Conservation (phyloP, 495 filamentous ascomycete genomes). For the Daldinia caldariorum region DNA sequence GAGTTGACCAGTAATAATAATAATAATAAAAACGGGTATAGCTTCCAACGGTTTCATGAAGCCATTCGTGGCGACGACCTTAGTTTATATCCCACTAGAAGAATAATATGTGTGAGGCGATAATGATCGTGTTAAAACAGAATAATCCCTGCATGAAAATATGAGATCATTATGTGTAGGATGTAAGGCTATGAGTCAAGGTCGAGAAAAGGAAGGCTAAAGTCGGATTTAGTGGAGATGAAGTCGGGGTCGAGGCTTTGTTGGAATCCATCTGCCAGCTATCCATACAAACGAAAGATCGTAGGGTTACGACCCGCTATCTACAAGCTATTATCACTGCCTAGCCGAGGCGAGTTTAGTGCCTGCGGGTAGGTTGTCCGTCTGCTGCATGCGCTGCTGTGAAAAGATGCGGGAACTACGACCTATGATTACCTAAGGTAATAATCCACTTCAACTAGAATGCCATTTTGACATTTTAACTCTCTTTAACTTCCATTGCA, state of each 20-base stretch:
- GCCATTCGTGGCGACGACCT: conserved; percentile 25
- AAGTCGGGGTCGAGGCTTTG: conserved; percentile 5
- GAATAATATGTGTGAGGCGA: background rate
- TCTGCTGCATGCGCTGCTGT: background rate
- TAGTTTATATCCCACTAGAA: background rate
- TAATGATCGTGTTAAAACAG: background rate
- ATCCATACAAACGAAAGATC: conserved; percentile 9
- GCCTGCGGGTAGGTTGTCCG: background rate
- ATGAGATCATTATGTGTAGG: conserved; percentile 5
- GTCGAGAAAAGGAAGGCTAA: conserved; percentile 6
- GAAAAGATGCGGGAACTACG: no score
- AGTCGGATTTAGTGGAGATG: conserved; percentile 17
- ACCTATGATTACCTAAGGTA: background rate
- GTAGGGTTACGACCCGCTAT: conserved; percentile 8
- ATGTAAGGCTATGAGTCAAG: conserved; percentile 39
- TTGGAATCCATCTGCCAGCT: background rate
- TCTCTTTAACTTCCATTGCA: no score
- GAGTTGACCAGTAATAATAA: background rate
- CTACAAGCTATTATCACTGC: background rate
- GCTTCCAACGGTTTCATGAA: conserved; percentile 7
- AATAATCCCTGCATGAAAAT: background rate
- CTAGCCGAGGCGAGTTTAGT: background rate
- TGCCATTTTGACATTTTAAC: no score
- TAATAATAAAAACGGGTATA: background rate
- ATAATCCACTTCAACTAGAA: background rate